Percentiles rank a stretch among this genome's conserved stretches.
Conservation (phyloP, 2,329 filamentous ascomycete species). For the Dothistroma septosporum region DNA sequence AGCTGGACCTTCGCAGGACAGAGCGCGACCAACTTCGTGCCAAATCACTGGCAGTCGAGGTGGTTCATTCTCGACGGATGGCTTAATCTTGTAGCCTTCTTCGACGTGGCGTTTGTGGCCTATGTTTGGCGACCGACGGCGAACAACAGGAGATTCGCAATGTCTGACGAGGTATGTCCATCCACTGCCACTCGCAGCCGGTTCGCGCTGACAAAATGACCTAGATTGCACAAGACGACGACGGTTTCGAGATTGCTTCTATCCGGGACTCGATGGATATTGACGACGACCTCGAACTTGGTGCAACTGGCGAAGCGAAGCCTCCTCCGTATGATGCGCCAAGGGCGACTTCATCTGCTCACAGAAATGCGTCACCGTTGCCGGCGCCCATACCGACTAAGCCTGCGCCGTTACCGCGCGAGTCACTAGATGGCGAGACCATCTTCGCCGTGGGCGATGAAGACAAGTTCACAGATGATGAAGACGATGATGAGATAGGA, state of each 20-base stretch:
- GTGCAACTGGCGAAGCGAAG: constrained; percentile 31
- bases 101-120: constrained; percentile 86
- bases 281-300: constrained; percentile 44
- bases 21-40: constrained; percentile 82
- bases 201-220: constrained; percentile 4
- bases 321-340: constrained; percentile 39
- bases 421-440: constrained; percentile 80
- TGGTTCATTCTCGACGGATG: constrained; percentile 98
- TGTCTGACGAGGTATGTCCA: constrained; percentile 79
- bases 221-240: constrained; percentile 90
- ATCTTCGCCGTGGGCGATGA: constrained; percentile 91
- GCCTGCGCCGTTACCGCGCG: constrained; percentile 48
- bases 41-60: constrained; percentile 92
- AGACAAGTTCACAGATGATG: constrained; percentile 78
- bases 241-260: constrained; percentile 94
- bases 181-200: not conserved
- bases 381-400: constrained; percentile 51
- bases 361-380: constrained; percentile 45
- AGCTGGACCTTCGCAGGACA: constrained; percentile 89
- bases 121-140: constrained; percentile 96
- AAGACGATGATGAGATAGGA: constrained; percentile 43
- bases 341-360: constrained; percentile 21
- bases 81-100: constrained; percentile 94
- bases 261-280: constrained; percentile 72
- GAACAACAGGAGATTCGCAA: constrained; percentile 95